Evolutionary conservation across 306 rosid species (phyloP), one percentile per base, ranked within the genome.

Genomic region (Casuarina glauca): DNA sequence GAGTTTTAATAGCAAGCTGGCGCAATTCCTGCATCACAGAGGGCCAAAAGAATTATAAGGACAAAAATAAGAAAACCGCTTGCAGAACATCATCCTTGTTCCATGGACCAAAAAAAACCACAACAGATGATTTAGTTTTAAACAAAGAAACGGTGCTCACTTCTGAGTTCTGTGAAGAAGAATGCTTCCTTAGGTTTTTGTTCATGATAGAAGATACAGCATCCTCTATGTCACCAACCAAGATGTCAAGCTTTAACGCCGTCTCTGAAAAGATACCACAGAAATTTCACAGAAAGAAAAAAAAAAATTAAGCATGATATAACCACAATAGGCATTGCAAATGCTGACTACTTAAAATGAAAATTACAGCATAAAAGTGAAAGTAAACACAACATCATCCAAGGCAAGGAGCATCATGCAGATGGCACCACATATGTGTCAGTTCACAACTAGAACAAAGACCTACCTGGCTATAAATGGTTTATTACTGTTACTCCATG

Each of bases 221-320:
- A 84, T 95, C 98, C 84, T 95, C 97, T 78, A 90, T 91, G 77
- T 92, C 97, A 78, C 97, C 98, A 79, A 92, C 84, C 93, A 95
- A 82, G 41, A 77, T 82, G 78, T 95, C 93, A 78, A 95, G 98
- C 86, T 92, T 92, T 83, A 95, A 79, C 53, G 96, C 89, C 4
- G 92, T 92, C 87, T 92, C 97, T 95, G 93, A 79, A 87, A 89
- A 83, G 51, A 81, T 42, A 69, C 58, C 85, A 81, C 74, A 74
- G 73, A 36, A 52, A 42, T 69, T 71, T 54, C 52, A 69, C 73
- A 80, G 80, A 52, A 63, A 58, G 62, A n/a, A 32, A 60, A 67
- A 67, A 50, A 58, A 60, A 67, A 67, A 50, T 58, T 66, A 16
- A 63, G 52, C 64, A 10, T 10, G 64, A 76, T 75, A 69, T 79